phyloP scores from a whole-genome alignment of 2,329 filamentous ascomycete species.

The Proliferodiscus dingleyae region DNA sequence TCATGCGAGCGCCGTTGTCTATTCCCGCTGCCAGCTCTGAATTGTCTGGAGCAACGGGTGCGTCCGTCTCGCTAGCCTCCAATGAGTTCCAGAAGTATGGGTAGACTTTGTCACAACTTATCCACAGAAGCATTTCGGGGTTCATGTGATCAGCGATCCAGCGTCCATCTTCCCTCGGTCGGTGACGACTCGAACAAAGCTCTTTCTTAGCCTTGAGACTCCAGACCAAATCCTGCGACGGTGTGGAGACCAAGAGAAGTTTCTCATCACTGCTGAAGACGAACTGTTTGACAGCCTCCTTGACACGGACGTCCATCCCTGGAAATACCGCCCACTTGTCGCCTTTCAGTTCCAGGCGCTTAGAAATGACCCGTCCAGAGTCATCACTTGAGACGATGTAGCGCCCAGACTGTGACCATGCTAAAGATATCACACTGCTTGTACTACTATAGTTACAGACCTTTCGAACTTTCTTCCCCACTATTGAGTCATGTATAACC shows the following conservation, averaged over 20 bases:
- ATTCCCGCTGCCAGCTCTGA: too few relatives aligned
- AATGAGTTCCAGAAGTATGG: too few relatives aligned
- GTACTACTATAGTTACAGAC: too few relatives aligned
- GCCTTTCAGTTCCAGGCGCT: slow-evolving; percentile 5
- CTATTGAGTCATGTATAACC: slow-evolving; percentile 11
- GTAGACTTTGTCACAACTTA: too few relatives aligned
- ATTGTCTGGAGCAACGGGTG: too few relatives aligned
- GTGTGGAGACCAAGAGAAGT: slow-evolving; percentile 7
- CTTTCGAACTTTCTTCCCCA: slow-evolving; percentile 5
- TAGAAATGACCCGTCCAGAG: slow-evolving; percentile 11
- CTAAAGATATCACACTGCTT: too few relatives aligned
- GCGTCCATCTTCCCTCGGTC: background rate
- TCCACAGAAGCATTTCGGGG: background rate
- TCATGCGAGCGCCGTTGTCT: too few relatives aligned
- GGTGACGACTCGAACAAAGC: background rate
- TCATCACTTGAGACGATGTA: slow-evolving; percentile 19
- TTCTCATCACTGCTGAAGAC: slow-evolving; percentile 12
- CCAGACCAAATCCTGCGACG: background rate
- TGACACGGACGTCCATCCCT: slow-evolving; percentile 7
- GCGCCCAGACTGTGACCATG: too few relatives aligned
- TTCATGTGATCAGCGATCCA: background rate
- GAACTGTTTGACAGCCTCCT: slow-evolving; percentile 5
- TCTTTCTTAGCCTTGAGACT: background rate
- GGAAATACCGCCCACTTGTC: slow-evolving; percentile 14
- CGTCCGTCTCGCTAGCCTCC: too few relatives aligned